Conservation (phyloP, 2,329 filamentous ascomycete species). For the Lizonia empirigonia region DNA sequence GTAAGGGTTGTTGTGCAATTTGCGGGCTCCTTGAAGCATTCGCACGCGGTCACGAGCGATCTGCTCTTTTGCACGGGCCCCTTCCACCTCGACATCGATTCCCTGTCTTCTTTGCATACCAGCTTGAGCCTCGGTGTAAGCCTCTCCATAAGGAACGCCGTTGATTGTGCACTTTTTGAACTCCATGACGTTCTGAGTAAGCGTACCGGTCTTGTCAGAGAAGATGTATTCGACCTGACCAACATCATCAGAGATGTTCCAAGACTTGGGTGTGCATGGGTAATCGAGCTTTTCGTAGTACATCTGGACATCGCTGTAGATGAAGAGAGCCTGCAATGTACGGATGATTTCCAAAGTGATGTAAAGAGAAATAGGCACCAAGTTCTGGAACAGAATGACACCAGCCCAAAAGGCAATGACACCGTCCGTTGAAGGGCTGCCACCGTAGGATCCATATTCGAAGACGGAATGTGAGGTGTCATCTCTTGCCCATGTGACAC, state of each 20-base stretch:
- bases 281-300: conserved; percentile 95
- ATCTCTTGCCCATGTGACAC: conserved; percentile 75
- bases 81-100: conserved; percentile 82
- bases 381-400: conserved; percentile 94
- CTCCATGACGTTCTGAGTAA: conserved; percentile 96
- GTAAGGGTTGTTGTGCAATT: conserved; percentile 86
- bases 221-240: conserved; percentile 99
- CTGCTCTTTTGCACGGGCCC: conserved; percentile 71
- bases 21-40: conserved; percentile 75
- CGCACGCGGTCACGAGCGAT: conserved; percentile 77
- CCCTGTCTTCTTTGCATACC: conserved; percentile 94
- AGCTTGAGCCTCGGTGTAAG: conserved; percentile 94
- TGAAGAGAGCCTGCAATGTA: conserved; percentile 92
- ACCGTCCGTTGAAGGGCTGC: conserved; percentile 75
- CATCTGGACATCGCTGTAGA: conserved; percentile 95
- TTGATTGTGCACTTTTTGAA: conserved; percentile 99
- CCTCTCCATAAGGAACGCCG: conserved; percentile 94
- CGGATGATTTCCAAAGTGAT: conserved; percentile 96
- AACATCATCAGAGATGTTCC: conserved; percentile 98
- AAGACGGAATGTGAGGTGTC: conserved; percentile 80
- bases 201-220: conserved; percentile 88
- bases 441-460: conserved; percentile 82
- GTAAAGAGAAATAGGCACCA: conserved; percentile 97
- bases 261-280: conserved; percentile 94
- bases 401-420: conserved; percentile 98